phyloP scores from a whole-genome alignment of 805 yeast genomes.

The Candida lessepsii region DNA sequence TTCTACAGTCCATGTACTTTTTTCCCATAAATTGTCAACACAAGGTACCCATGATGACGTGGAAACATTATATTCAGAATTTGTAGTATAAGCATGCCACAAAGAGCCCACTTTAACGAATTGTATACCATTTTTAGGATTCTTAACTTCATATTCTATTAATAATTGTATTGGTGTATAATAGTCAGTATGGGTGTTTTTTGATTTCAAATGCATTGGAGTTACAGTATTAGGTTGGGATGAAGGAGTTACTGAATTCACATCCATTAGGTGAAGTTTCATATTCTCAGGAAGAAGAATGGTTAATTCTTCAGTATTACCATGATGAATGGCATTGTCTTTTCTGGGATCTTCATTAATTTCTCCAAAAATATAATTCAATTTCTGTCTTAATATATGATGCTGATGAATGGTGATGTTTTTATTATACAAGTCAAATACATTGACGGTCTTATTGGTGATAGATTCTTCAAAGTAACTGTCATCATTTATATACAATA shows the following conservation, averaged over 20 bases:
- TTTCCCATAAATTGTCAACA: conserved; percentile 81
- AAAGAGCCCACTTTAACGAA: conserved; percentile 57
- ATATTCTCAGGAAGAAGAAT: conserved; percentile 66
- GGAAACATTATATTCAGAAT: conserved; percentile 72
- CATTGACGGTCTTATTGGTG: conserved; percentile 23
- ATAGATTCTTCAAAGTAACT: conserved; percentile 27
- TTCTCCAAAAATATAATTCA: conserved; percentile 53
- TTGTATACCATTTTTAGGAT: conserved; percentile 70
- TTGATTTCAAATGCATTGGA: conserved; percentile 33
- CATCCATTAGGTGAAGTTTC: conserved; percentile 47
- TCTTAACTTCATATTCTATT: conserved; percentile 62
- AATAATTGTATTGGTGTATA: conserved; percentile 74
- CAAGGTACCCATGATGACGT: conserved; percentile 99
- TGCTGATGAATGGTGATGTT: conserved; percentile 52
- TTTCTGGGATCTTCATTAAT: conserved; percentile 29
- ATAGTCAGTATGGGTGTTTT: conserved; percentile 34
- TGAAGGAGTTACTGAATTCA: conserved; percentile 27
- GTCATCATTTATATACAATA: conserved; percentile 40
- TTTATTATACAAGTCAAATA: conserved; percentile 44
- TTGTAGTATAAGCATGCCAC: conserved; percentile 88
- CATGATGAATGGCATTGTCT: conserved; percentile 18
- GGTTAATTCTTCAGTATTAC: conserved; percentile 61
- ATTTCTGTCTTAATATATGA: conserved; percentile 54
- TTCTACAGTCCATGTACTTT: conserved; percentile 89
- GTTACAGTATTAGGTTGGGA: conserved; percentile 31